Base-by-base conservation (phyloP, 148 eudicot species). In the Salicornia ramosissima region DNA sequence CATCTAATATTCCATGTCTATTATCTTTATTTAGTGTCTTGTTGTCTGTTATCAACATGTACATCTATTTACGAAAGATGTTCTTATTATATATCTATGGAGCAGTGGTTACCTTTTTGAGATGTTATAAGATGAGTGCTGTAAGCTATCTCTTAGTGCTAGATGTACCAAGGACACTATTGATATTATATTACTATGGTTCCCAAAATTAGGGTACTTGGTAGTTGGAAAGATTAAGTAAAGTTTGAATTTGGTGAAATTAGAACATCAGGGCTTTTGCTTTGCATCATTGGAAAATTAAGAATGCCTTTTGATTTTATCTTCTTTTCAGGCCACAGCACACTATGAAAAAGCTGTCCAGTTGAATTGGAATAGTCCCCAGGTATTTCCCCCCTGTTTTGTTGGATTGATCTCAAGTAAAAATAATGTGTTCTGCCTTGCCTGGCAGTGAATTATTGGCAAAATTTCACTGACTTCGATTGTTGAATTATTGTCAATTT, bases 301-400 rank as follows among this genome's bases (percentile, higher is more conserved):
- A 22, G 34, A 25, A 16, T 15, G 16, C 47, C 28, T 9, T n/a
- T 40, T 65, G 6, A 54, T 4, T 4, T 49, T 68, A 26, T 77
- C 36, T 70, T 53, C 67, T 65, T 81, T 73, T 67, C 85, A 93
- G 92, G 98, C 98, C 50, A 86, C 98, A 66, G 78, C 80, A 58
- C 84, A 88, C 73, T 94, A 94, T 76, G 97, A 84, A 76, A 88
- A 86, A 75, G 92, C 98, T 22, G 97, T 94, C 22, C 82, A 83
- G 73, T 88, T 94, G 65, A 90, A 88, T 65, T 94, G 98, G 98
- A 94, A 94, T 75, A 94, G 92, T 82, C 97, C 97, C 55, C 98
- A 94, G 96, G 98, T 83, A 79, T 55, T 50, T 75, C 40, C 6
- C 19, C 31, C 30, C 1, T 26, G 22, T 13, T 54, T 33, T n/a